These are phyloP conservation scores for Zygosaccharomyces lentus DNA, from an alignment of 805 yeast species.

Conservation along the genomic window DNA sequence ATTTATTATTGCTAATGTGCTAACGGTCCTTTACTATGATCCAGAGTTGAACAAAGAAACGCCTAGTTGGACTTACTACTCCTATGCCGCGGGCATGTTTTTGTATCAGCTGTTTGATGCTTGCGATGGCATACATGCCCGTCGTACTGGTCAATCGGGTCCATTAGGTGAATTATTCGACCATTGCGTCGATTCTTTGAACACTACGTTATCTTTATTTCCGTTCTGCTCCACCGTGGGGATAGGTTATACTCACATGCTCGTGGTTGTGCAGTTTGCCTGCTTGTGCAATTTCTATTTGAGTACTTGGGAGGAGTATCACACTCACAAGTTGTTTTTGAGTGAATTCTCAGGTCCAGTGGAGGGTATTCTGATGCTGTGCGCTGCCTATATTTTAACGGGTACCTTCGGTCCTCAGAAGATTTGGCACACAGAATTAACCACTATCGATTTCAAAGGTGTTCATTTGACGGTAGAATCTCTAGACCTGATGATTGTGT, in stretches of 20 bases:
- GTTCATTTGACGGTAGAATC: slow-evolving; percentile 36
- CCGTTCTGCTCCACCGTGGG: slow-evolving; percentile 74
- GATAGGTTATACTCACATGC: slow-evolving; percentile 61
- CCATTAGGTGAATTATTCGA: slow-evolving; percentile 94
- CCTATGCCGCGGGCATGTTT: slow-evolving; percentile 78
- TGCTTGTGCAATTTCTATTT: slow-evolving; percentile 76
- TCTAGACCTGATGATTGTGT: slow-evolving; percentile 47
- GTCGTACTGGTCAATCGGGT: slow-evolving; percentile 91
- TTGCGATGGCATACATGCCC: slow-evolving; percentile 92
- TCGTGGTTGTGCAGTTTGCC: slow-evolving; percentile 65
- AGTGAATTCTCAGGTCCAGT: slow-evolving; percentile 90
- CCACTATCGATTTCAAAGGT: slow-evolving; percentile 20
- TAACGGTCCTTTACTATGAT: slow-evolving; percentile 65
- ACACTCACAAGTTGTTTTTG: slow-evolving; percentile 76
- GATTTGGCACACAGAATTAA: slow-evolving; percentile 50
- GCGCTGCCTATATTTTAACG: slow-evolving; percentile 51
- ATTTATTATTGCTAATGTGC: slow-evolving; percentile 62
- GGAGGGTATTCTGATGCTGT: slow-evolving; percentile 76
- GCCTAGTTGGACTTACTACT: slow-evolving; percentile 74
- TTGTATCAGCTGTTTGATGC: slow-evolving; percentile 95
- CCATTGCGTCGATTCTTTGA: slow-evolving; percentile 73
- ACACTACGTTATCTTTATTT: slow-evolving; percentile 74
- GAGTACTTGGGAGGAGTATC: slow-evolving; percentile 94
- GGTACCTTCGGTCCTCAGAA: slow-evolving; percentile 65
- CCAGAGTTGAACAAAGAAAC: slow-evolving; percentile 55